Evolutionary conservation across 2,329 filamentous ascomycete genomes (phyloP).

Genomic region (Aureobasidium subglaciale): DNA sequence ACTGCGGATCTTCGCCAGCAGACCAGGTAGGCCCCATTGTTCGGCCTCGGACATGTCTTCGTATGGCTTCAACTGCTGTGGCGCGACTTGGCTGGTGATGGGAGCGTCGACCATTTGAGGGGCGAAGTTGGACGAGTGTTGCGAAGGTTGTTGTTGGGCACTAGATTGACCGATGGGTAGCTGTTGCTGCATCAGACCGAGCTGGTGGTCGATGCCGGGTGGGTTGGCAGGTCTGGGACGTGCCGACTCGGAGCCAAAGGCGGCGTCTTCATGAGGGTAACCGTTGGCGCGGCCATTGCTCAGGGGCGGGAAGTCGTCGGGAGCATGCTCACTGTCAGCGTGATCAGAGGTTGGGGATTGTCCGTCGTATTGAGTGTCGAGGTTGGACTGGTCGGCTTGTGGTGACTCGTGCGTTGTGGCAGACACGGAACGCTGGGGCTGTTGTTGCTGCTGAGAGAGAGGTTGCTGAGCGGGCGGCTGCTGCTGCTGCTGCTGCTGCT

Average conservation of each 20-base stretch:
- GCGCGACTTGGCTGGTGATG: slow-evolving; percentile 11
- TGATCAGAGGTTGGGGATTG: slow-evolving; percentile 48
- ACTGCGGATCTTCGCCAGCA: slow-evolving; percentile 51
- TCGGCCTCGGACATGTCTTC: slow-evolving; percentile 54
- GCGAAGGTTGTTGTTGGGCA: slow-evolving; percentile 15
- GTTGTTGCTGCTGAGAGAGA: slow-evolving; percentile 38
- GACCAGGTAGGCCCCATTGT: slow-evolving; percentile 52
- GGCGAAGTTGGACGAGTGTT: slow-evolving; percentile 14
- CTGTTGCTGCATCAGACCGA: slow-evolving; percentile 11
- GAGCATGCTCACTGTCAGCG: slow-evolving; percentile 43
- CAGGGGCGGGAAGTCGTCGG: slow-evolving; percentile 56
- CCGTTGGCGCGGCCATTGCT: slow-evolving; percentile 36
- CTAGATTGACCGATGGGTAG: slow-evolving; percentile 8
- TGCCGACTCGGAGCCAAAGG: background rate
- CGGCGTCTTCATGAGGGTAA: slow-evolving; percentile 16
- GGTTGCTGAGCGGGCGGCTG: slow-evolving; percentile 33
- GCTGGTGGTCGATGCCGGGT: slow-evolving; percentile 13
- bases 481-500: slow-evolving; percentile 23
- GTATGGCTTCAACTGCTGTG: slow-evolving; percentile 11
- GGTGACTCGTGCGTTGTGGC: background rate
- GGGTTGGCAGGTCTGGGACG: slow-evolving; percentile 8
- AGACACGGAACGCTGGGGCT: slow-evolving; percentile 30
- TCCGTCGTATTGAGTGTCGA: slow-evolving; percentile 49
- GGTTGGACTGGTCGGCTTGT: slow-evolving; percentile 26
- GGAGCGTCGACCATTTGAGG: slow-evolving; percentile 15